Conservation (phyloP, 148 eudicot species). For the Hydrangea macrophylla region DNA sequence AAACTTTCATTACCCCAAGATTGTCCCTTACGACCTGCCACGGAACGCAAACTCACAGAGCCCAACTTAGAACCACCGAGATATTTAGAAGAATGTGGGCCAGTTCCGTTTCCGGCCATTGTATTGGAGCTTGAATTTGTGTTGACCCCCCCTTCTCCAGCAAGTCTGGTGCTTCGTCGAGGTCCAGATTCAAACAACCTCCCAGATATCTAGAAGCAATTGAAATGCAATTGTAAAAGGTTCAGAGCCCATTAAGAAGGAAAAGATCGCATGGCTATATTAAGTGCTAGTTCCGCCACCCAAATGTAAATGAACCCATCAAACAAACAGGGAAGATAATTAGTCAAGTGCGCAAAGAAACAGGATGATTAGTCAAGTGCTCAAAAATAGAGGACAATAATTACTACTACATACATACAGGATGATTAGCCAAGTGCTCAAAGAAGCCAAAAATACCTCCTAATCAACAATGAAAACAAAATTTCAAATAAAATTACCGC, state of each 20-base stretch:
- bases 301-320: not conserved
- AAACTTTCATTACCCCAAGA: conserved; percentile 58
- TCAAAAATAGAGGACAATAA: too few relatives aligned
- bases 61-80: conserved; percentile 59
- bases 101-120: conserved; percentile 69
- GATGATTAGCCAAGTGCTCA: too few relatives aligned
- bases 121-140: conserved; percentile 40
- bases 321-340: too few relatives aligned
- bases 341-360: too few relatives aligned
- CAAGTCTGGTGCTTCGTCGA: conserved; percentile 84
- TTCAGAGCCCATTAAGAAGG: not conserved
- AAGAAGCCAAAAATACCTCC: too few relatives aligned
- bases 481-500: not conserved
- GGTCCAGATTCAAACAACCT: conserved; percentile 89
- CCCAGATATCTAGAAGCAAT: conserved; percentile 73
- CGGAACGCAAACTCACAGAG: conserved; percentile 60
- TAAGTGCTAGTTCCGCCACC: not conserved
- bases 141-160: conserved; percentile 53
- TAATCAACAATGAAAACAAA: too few relatives aligned
- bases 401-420: too few relatives aligned
- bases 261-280: not conserved
- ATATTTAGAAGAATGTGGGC: conserved; percentile 67
- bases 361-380: too few relatives aligned
- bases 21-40: conserved; percentile 65
- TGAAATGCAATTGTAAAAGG: not conserved